phyloP scores from a whole-genome alignment of 805 yeast genomes.

The Cyberlindnera mycetangii region DNA sequence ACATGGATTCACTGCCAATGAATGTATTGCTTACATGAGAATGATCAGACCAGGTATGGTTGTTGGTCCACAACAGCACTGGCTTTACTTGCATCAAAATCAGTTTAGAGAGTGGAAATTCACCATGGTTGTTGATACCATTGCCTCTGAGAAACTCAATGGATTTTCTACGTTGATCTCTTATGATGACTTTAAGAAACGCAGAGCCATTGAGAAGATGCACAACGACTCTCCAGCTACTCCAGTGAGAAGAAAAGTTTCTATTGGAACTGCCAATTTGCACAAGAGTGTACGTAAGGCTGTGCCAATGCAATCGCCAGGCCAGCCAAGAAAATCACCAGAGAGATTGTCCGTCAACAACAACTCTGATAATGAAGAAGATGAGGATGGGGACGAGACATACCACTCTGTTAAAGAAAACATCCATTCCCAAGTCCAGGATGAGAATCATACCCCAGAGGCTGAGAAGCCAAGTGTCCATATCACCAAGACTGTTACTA shows the following conservation, averaged over 20 bases:
- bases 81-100: constrained; percentile 94
- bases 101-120: constrained; percentile 96
- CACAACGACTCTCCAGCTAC: constrained; percentile 52
- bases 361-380: constrained; percentile 29
- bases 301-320: constrained; percentile 91
- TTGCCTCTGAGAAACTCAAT: constrained; percentile 64
- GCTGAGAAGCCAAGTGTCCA: constrained; percentile 18
- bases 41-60: constrained; percentile 99
- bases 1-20: constrained; percentile 95
- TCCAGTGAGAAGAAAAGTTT: constrained; percentile 68
- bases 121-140: constrained; percentile 76
- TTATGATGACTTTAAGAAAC: constrained; percentile 57
- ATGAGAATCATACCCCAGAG: constrained; percentile 3
- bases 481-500: constrained; percentile 28
- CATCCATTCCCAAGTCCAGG: constrained; percentile 8
- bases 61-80: constrained; percentile 99
- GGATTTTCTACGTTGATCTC: constrained; percentile 62
- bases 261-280: constrained; percentile 65
- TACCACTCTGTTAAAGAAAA: constrained; percentile 26
- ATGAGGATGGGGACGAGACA: constrained; percentile 26
- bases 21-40: constrained; percentile 95
- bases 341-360: constrained; percentile 29
- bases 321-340: constrained; percentile 83
- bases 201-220: constrained; percentile 36
- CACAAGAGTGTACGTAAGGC: constrained; percentile 66